Percentiles rank a stretch among this genome's conserved stretches.
phyloP scores from a whole-genome alignment of 1,284 basidiomycete genomes.

The Heliocybe sulcata region DNA sequence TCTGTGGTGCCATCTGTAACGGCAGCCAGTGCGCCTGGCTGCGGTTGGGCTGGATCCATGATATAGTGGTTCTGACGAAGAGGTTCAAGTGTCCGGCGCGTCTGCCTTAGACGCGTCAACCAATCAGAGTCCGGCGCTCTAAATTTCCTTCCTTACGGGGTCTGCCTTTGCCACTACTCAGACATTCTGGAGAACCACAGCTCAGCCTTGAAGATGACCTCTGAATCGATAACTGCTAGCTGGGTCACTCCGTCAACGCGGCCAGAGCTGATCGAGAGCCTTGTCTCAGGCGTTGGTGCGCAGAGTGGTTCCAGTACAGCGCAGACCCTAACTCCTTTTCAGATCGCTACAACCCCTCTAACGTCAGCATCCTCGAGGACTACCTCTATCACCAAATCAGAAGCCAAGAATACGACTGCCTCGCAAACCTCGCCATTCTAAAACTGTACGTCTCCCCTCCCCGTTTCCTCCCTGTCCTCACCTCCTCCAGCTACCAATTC shows the following conservation, averaged over 20 bases:
- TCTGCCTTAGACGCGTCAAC: background rate
- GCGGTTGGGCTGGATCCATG: background rate
- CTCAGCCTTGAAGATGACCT: constrained; percentile 16
- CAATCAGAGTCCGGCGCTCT: background rate
- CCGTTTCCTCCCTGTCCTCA: background rate
- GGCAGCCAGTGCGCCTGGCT: background rate
- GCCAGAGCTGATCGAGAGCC: constrained; percentile 81
- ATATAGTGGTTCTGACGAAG: background rate
- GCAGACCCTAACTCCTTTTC: constrained; percentile 4
- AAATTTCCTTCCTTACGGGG: background rate
- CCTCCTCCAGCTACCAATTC: constrained; percentile 79
- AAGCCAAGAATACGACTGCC: constrained; percentile 86
- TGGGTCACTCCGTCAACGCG: constrained; percentile 71
- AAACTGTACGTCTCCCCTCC: constrained; percentile 55
- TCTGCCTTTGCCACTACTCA: background rate
- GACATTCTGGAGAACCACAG: background rate
- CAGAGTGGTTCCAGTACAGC: background rate
- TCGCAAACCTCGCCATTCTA: constrained; percentile 87
- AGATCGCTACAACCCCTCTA: constrained; percentile 97
- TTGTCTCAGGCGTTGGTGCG: constrained; percentile 89
- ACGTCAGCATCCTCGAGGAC: constrained; percentile 88
- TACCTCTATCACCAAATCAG: constrained; percentile 91
- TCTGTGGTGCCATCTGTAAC: background rate
- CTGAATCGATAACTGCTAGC: constrained; percentile 35
- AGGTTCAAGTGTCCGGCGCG: background rate